Base-by-base conservation (phyloP, 257 asterid genomes). In the Ehretia macrophylla region DNA sequence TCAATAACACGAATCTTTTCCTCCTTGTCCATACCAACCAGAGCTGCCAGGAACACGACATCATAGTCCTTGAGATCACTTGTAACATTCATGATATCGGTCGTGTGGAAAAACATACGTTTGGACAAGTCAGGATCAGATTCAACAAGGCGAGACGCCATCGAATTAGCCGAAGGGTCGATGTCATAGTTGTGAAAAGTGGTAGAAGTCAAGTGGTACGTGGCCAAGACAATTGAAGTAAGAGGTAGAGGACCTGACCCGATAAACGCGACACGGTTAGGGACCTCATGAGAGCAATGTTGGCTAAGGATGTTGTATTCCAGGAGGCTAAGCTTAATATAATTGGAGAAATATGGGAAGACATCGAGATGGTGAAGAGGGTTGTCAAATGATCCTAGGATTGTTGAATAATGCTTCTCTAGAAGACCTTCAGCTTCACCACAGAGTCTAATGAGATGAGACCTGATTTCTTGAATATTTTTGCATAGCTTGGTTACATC, bases 241-340 rank as follows among this genome's bases (percentile, higher is more conserved):
- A 90, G 78, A 2, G 98, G 96, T n/a, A 90, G 79, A 8, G 98
- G 98, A 19, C 96, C 96, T 10, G 96, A 87, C 20, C 98, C 98
- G 5, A 87, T 64, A 48, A 90, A 87, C 44, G 96, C 98, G 11
- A 87, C 16, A 1, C 71, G 73, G 10, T 21, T 14, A 0, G 93
- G 89, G 61, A 47, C 20, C 5, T 58, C 12, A n/a, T n/a, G 10
- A 42, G 64, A 50, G 63, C 23, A 44, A 74, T 86, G 84, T 20
- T 60, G 76, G 48, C 52, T 27, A 3, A 90, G 79, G 62, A 90
- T 81, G 62, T 72, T 80, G 79, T 42, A 77, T 48, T 90, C 98
- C 38, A 90, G 83, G 21, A 68, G 68, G 59, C 79, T 46, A 49
- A 90, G 88, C n/a, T 80, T 87, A 54, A 87, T 75, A 86, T 90